These are phyloP conservation scores for Fusarium sp. DNA, from an alignment of 2,329 filamentous ascomycete genomes.

Conservation along the genomic window DNA sequence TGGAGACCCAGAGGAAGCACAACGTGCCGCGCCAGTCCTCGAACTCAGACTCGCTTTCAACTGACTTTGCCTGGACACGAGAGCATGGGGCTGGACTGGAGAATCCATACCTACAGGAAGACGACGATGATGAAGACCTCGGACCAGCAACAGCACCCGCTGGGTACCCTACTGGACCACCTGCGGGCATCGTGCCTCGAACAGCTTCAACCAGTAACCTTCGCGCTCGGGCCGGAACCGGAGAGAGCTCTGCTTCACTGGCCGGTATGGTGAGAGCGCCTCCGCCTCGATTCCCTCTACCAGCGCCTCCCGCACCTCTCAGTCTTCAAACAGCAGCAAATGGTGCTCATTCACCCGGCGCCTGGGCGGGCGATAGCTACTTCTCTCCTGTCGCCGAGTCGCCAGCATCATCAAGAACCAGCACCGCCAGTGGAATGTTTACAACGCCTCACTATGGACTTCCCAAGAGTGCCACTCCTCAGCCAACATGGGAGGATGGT, in stretches of 20 bases:
- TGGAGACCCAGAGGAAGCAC: slow-evolving; percentile 79
- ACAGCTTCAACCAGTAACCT: slow-evolving; percentile 77
- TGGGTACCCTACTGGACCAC: slow-evolving; percentile 48
- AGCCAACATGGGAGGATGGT: slow-evolving; percentile 76
- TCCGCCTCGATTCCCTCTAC: slow-evolving; percentile 77
- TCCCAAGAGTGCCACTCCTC: slow-evolving; percentile 74
- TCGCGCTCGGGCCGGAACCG: slow-evolving; percentile 79
- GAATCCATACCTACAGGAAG: slow-evolving; percentile 80
- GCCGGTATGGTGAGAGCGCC: slow-evolving; percentile 67
- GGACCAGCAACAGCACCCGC: slow-evolving; percentile 50
- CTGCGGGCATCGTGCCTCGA: slow-evolving; percentile 43
- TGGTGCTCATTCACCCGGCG: slow-evolving; percentile 66
- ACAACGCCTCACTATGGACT: slow-evolving; percentile 68
- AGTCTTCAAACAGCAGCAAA: slow-evolving; percentile 72
- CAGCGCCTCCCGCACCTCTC: slow-evolving; percentile 65
- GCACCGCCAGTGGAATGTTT: slow-evolving; percentile 80
- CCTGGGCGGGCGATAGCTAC: slow-evolving; percentile 80
- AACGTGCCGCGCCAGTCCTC: slow-evolving; percentile 60
- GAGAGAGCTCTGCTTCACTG: slow-evolving; percentile 71
- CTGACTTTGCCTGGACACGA: slow-evolving; percentile 84
- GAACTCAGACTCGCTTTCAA: slow-evolving; percentile 63
- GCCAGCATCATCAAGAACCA: slow-evolving; percentile 78
- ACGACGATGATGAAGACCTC: slow-evolving; percentile 67
- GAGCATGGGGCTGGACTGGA: slow-evolving; percentile 72
- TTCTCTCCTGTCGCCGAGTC: slow-evolving; percentile 90